Evolutionary conservation across 2,329 filamentous ascomycete genomes (phyloP).

Genomic region (Allantophomopsis lycopodina): DNA sequence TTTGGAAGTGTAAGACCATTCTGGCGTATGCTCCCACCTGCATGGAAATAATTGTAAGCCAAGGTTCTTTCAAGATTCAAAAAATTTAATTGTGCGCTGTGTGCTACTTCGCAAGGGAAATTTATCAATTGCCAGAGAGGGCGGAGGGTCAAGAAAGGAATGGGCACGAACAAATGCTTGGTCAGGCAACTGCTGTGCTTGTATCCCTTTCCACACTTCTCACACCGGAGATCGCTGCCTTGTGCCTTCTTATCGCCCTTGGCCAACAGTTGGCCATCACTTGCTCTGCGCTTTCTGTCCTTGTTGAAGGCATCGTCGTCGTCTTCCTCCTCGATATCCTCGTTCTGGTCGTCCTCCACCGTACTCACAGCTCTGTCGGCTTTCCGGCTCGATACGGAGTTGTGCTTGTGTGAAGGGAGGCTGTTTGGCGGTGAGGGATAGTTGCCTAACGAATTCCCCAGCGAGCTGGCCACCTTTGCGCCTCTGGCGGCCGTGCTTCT

Average conservation of each 20-base stretch:
- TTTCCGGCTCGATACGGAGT: conserved; percentile 34
- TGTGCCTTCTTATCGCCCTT: conserved; percentile 75
- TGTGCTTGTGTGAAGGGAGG: conserved; percentile 40
- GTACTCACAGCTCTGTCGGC: conserved; percentile 41
- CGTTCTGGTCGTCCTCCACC: conserved; percentile 54
- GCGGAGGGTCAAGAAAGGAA: conserved; percentile 25
- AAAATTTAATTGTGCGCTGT: no score
- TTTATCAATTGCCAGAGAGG: conserved; percentile 13
- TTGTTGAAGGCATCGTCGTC: conserved; percentile 26
- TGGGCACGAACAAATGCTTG: conserved; percentile 96
- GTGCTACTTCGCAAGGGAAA: background rate
- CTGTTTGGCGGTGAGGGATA: conserved; percentile 55
- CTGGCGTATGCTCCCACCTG: conserved; percentile 99
- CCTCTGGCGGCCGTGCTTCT: conserved; percentile 38
- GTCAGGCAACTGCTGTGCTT: conserved; percentile 99
- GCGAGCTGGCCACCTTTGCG: conserved; percentile 53
- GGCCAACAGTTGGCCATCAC: conserved; percentile 71
- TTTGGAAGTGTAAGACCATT: conserved; percentile 96
- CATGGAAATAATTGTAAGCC: conserved; percentile 12
- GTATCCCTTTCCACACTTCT: conserved; percentile 98
- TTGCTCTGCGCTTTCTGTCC: conserved; percentile 48
- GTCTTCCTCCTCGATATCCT: conserved; percentile 37
- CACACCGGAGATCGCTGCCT: conserved; percentile 81
- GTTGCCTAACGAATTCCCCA: conserved; percentile 38
- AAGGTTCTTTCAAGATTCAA: conserved; percentile 1